Evolutionary conservation across 352 stramenopile species (phyloP), one percentile per base, ranked within the genome.

Genomic region (Phytophthora idaei): DNA sequence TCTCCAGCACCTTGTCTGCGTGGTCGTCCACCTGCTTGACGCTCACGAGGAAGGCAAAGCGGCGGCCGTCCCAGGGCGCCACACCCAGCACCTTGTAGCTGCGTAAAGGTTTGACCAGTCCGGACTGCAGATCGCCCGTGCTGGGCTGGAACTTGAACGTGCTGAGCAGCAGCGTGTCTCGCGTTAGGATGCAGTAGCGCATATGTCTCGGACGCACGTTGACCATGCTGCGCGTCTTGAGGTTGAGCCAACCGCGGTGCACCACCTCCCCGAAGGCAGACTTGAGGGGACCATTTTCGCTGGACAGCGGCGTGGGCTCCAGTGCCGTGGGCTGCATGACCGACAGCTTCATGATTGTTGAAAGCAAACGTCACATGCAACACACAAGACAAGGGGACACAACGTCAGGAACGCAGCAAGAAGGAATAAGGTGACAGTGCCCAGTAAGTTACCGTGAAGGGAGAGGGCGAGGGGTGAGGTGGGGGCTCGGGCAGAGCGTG

Each of bases 61-160:
- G 78, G 5, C 85, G 80, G 37, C 81, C 81, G 55, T 90, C 82
- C 83, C 83, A 93, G 4, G 81, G 81, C 21, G 83, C 80, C 50
- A 93, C 85, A 3, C 83, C 83, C 12, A 90, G 67, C 32, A 90
- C 82, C 34, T 88, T 89, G 60, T 92, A 93, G 31, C 66, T 77
- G 3, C 80, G 80, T 32, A 93, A 58, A n/a, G 85, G 83, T 60
- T 87, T 82, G 42, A 89, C 77, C 11, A 75, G 61, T n/a, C 73
- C 72, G 2, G 77, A 81, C 59, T 80, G 72, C 8, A 93, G 64
- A 52, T 95, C 85, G 47, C 78, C 79, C 12, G 80, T 76, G 41
- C 83, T 93, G 39, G 87, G 87, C 74, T 95, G 87, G 68, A 95
- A 93, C 73, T 93, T 93, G 77, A 93, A 95, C 39, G 87, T 95